These are phyloP conservation scores for Gonium pectorale DNA, from an alignment of 139 green algal genomes.

Conservation along the genomic window DNA sequence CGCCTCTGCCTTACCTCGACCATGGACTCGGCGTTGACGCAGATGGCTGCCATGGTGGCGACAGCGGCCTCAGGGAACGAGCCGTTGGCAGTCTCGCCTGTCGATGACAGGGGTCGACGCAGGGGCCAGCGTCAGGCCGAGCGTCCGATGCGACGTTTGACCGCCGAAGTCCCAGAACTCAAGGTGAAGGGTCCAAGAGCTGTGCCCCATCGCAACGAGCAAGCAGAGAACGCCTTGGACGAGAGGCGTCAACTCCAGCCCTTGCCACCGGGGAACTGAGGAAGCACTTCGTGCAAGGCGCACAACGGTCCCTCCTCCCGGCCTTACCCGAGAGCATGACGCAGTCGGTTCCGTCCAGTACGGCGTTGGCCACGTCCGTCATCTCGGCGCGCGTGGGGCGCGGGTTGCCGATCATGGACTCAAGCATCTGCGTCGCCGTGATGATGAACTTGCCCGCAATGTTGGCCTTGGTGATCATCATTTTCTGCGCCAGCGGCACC, in stretches of 20 bases:
- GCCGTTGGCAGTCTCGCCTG: slow-evolving; percentile 81
- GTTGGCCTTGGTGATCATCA: slow-evolving; percentile 79
- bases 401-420: slow-evolving; percentile 71
- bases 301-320: no score
- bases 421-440: slow-evolving; percentile 62
- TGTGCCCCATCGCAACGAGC: background rate
- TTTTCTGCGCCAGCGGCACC: slow-evolving; percentile 72
- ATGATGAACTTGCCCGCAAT: slow-evolving; percentile 72
- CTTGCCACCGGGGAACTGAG: no score
- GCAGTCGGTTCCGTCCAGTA: slow-evolving; percentile 81
- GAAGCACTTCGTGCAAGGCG: no score
- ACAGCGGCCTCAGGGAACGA: slow-evolving; percentile 75
- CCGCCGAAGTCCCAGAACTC: no score
- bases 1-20: slow-evolving; percentile 50
- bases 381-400: slow-evolving; percentile 80
- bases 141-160: no score
- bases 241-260: no score
- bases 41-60: slow-evolving; percentile 80
- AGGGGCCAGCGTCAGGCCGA: no score
- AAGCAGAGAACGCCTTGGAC: no score
- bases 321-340: slow-evolving; percentile 82
- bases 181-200: background rate
- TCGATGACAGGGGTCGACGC: no score
- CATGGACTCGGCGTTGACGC: slow-evolving; percentile 77
- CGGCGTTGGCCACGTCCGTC: slow-evolving; percentile 86